Conservation (phyloP, 2,329 filamentous ascomycete genomes). For the Penicillium hesseltinei region DNA sequence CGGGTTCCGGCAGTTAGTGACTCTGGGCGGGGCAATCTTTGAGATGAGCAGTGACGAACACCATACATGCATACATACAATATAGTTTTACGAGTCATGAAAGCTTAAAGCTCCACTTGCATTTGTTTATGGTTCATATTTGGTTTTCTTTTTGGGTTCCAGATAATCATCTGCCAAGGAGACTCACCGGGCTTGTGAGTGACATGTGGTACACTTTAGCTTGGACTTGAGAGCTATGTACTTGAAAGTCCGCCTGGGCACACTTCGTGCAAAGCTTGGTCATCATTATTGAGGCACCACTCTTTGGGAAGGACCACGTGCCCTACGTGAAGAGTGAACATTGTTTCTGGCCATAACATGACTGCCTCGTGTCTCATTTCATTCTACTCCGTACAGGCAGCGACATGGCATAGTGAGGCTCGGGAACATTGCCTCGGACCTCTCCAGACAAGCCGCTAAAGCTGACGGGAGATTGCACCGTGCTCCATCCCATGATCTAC, state of each 20-base stretch:
- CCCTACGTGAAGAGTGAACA: neutral
- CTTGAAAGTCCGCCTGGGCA: neutral
- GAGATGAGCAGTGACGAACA: slow-evolving; percentile 6
- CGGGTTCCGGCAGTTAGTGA: slow-evolving; percentile 17
- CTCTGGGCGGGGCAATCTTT: slow-evolving; percentile 28
- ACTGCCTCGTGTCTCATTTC: neutral
- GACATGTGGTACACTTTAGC: neutral
- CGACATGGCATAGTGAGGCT: neutral
- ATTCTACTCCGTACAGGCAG: neutral
- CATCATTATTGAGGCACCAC: neutral
- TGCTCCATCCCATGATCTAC: neutral
- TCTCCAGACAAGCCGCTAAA: neutral
- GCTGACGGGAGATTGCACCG: neutral
- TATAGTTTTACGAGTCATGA: slow-evolving; percentile 18
- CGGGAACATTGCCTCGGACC: neutral
- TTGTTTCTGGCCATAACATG: neutral
- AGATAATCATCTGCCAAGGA: neutral
- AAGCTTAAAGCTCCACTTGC: slow-evolving; percentile 4
- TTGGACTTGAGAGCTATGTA: neutral
- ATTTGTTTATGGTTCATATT: neutral
- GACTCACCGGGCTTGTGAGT: neutral
- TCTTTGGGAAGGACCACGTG: neutral
- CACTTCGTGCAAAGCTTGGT: neutral
- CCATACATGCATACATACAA: slow-evolving; percentile 7
- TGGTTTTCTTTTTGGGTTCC: neutral